Conservation (phyloP, 2,329 filamentous ascomycete genomes). For the Nothomitra cinnamomea region DNA sequence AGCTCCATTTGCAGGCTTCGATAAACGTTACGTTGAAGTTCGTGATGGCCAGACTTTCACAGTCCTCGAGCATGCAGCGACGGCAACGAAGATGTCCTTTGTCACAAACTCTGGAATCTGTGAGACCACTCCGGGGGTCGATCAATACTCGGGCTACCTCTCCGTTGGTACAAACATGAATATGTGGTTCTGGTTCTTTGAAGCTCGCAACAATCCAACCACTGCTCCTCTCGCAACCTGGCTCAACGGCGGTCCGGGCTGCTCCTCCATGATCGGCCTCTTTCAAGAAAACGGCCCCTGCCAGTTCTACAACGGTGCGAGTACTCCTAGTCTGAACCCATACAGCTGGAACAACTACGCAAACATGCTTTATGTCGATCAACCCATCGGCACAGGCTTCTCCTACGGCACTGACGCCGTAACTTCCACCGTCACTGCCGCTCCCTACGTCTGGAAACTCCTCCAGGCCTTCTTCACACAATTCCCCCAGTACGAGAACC, state of each 20-base stretch:
- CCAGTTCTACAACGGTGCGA: constrained; percentile 32
- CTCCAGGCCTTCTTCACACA: constrained; percentile 43
- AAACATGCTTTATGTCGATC: constrained; percentile 55
- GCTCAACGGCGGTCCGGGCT: constrained; percentile 31
- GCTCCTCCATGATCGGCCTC: constrained; percentile 38
- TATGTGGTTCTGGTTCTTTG: constrained; percentile 41
- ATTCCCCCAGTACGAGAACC: constrained; percentile 44
- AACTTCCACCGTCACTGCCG: constrained; percentile 29
- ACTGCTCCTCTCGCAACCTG: constrained; percentile 27
- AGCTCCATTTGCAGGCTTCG: too few species aligned
- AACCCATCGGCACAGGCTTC: constrained; percentile 42
- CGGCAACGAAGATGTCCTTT: constrained; percentile 27
- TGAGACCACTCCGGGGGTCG: constrained; percentile 38
- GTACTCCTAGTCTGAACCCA: constrained; percentile 33
- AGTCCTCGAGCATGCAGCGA: constrained; percentile 32
- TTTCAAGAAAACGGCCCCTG: constrained; percentile 37
- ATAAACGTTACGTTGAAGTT: too few species aligned
- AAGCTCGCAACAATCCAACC: constrained; percentile 31
- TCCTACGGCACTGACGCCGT: constrained; percentile 30
- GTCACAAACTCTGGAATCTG: constrained; percentile 36
- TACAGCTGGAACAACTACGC: constrained; percentile 45
- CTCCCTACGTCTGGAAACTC: constrained; percentile 40
- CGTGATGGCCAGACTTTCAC: constrained; percentile 25
- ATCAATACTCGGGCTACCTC: constrained; percentile 42
- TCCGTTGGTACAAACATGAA: constrained; percentile 30